Percentiles rank a stretch among this genome's conserved stretches.
Evolutionary conservation across 352 stramenopile genomes (phyloP).

Genomic region (Blastocystis sp.): DNA sequence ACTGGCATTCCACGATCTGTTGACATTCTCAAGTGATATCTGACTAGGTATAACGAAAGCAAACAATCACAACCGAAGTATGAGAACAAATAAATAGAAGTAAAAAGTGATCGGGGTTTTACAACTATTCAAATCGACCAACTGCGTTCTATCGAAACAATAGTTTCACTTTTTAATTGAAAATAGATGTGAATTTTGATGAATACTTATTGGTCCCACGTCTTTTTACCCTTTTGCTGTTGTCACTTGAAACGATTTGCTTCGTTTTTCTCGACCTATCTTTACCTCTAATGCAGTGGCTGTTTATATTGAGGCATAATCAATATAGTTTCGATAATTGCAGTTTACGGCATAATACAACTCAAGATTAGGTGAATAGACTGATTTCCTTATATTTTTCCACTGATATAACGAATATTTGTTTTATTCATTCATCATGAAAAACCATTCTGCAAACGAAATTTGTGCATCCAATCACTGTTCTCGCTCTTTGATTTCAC

Average conservation of each 20-base stretch:
- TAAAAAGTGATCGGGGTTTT: background rate
- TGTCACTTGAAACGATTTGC: no score
- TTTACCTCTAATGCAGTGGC: no score
- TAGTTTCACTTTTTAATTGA: background rate
- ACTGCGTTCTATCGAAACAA: no score
- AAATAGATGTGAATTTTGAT: background rate
- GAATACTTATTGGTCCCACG: background rate
- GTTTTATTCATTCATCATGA: background rate
- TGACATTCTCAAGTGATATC: slow-evolving; percentile 70
- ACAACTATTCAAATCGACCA: background rate
- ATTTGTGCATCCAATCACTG: slow-evolving; percentile 29
- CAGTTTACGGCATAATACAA: background rate
- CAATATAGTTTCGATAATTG: background rate
- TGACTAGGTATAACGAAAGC: background rate
- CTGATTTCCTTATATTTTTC: background rate
- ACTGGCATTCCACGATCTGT: slow-evolving; percentile 77
- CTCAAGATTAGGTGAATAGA: background rate
- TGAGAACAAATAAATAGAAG: background rate
- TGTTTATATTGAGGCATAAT: background rate
- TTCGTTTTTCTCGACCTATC: no score
- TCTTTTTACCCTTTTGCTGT: background rate
- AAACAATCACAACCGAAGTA: background rate
- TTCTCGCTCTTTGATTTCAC: background rate
- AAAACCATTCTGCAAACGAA: background rate
- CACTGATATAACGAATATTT: background rate